phyloP scores from a whole-genome alignment of 371 early-diverging fungal genomes.

The Mortierella sp. region DNA sequence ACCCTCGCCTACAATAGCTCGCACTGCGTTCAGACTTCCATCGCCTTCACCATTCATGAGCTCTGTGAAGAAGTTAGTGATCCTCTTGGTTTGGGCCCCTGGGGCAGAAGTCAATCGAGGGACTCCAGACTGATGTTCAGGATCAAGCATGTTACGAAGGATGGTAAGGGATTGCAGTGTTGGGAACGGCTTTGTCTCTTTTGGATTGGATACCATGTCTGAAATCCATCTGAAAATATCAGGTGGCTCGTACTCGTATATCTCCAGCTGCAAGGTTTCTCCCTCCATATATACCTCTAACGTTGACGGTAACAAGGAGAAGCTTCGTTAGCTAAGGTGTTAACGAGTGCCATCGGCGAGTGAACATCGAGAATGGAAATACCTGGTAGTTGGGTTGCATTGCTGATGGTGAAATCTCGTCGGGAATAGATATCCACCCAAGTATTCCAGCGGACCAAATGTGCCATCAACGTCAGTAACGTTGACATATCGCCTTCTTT shows the following conservation, averaged over 20 bases:
- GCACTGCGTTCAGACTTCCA: slow-evolving; percentile 49
- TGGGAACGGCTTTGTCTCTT: slow-evolving; percentile 19
- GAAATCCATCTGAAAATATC: slow-evolving; percentile 46
- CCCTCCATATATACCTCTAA: slow-evolving; percentile 40
- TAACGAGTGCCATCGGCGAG: no score
- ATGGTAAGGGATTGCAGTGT: slow-evolving; percentile 8
- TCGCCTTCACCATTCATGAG: slow-evolving; percentile 18
- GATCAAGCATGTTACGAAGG: slow-evolving; percentile 27
- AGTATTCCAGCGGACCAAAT: slow-evolving; percentile 52
- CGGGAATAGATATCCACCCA: slow-evolving; percentile 64
- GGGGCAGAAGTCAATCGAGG: no score
- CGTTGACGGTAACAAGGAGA: no score
- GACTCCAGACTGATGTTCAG: no score
- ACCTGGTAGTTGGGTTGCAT: slow-evolving; percentile 24
- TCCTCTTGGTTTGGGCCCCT: slow-evolving; percentile 7
- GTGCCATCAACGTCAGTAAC: slow-evolving; percentile 60
- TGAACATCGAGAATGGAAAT: background rate
- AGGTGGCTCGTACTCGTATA: slow-evolving; percentile 28
- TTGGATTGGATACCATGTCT: slow-evolving; percentile 17
- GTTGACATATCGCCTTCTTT: slow-evolving; percentile 52
- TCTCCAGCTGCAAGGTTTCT: slow-evolving; percentile 3
- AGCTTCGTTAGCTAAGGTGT: background rate
- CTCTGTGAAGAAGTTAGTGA: slow-evolving; percentile 19
- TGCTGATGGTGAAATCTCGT: slow-evolving; percentile 20
- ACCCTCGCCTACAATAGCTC: slow-evolving; percentile 50